Evolutionary conservation across 2,329 filamentous ascomycete genomes (phyloP).

Genomic region (Pyrenophora teres): DNA sequence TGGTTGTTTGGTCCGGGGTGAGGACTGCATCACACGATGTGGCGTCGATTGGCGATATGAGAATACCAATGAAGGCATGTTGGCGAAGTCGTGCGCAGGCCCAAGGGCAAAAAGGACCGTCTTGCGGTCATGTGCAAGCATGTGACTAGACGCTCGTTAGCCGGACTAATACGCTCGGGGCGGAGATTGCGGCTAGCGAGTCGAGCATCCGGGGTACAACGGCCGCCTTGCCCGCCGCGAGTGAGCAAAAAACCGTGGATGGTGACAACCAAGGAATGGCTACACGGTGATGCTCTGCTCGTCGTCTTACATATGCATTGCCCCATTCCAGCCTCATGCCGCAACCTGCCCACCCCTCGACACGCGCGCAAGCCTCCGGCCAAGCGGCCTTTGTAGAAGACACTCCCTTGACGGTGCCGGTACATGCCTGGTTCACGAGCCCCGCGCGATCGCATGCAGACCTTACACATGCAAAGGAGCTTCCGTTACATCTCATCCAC

Average conservation of each 20-base stretch:
- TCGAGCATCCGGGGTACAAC: conserved; percentile 1
- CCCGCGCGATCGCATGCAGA: conserved; percentile 39
- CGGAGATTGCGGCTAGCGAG: too few species aligned
- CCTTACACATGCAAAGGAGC: conserved; percentile 40
- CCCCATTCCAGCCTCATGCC: conserved; percentile 25
- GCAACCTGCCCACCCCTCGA: conserved; percentile 13
- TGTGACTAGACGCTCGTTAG: background rate
- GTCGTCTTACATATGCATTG: conserved; percentile 8
- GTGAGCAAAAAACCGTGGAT: too few species aligned
- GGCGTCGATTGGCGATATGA: too few species aligned
- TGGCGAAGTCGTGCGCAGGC: too few species aligned
- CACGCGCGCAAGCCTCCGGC: conserved; percentile 16
- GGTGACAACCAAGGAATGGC: background rate
- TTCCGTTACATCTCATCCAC: conserved; percentile 64
- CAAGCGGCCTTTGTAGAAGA: conserved; percentile 6
- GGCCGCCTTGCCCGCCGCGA: too few species aligned
- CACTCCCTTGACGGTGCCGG: conserved; percentile 35
- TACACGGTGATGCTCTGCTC: background rate
- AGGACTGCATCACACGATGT: background rate
- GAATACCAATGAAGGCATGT: too few species aligned
- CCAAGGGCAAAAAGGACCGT: too few species aligned
- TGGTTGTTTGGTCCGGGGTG: conserved; percentile 49
- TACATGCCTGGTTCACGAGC: conserved; percentile 40
- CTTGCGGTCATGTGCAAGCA: too few species aligned
- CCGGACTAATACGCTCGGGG: too few species aligned